Evolutionary conservation across 176 grass and related monocot genomes (phyloP).

Genomic region (Rhynchospora breviuscula): DNA sequence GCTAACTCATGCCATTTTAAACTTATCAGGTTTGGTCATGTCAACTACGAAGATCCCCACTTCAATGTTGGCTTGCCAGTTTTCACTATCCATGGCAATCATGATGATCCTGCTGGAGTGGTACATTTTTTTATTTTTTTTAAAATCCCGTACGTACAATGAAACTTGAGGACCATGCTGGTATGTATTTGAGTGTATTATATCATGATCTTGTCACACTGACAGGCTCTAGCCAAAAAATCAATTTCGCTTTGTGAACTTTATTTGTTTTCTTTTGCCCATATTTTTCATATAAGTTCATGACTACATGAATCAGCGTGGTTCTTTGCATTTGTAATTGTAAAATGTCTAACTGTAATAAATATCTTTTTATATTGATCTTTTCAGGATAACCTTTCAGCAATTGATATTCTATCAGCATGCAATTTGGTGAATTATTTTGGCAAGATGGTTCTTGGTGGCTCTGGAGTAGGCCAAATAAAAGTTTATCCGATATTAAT

Average conservation of each 20-base stretch:
- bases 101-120: constrained; percentile 78
- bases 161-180: not conserved
- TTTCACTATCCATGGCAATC: constrained; percentile 83
- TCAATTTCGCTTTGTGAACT: not conserved
- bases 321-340: not conserved
- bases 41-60: constrained; percentile 80
- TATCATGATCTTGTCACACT: not conserved
- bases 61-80: constrained; percentile 75
- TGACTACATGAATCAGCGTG: not conserved
- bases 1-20: not conserved
- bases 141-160: not conserved
- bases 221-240: not conserved
- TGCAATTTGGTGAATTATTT: constrained; percentile 87
- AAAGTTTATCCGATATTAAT: constrained; percentile 60
- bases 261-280: not conserved
- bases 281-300: not conserved
- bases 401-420: constrained; percentile 66
- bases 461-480: constrained; percentile 54
- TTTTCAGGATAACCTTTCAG: constrained; percentile 74
- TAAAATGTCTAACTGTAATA: constrained; percentile 6
- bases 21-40: constrained; percentile 52
- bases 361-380: constrained; percentile 1
- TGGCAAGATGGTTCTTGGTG: constrained; percentile 62
- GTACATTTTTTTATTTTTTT: constrained; percentile 23
- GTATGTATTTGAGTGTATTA: not conserved